Evolutionary conservation across 345 rosid genomes (phyloP), one percentile per base, ranked within the genome.

Genomic region (Diplotaxis tenuifolia): DNA sequence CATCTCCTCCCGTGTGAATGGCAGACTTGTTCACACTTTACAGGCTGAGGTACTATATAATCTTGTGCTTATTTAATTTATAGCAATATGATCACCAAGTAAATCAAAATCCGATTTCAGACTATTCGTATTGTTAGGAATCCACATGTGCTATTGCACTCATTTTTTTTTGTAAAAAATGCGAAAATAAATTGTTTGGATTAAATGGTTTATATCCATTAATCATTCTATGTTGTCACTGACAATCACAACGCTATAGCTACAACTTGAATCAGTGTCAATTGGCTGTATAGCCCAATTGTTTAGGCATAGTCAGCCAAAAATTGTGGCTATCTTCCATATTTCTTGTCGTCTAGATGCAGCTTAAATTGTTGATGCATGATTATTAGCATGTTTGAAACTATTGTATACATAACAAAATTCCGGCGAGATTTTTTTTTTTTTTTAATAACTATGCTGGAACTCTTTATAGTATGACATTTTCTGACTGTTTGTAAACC

Each of bases 41-140:
- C 76, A 60, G 15, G 72, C 72, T 28, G 80, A 71, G 76, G 76
- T 77, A 47, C 53, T n/a, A 5, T 45, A 38, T 8, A 69, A n/a
- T 53, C 65, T 56, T 14, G 16, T 59, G 62, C 63, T 65, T 56
- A 21, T 22, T 74, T 47, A 53, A 45, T 68, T 40, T 19, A 20
- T n/a, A 29, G n/a, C 23, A 18, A n/a, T 29, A 5, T 0, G 42
- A 56, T 29, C 34, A 61, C 29, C 49, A 27, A 55, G 56, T 18
- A 55, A 23, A 53, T 34, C 9, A 27, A 6, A 23, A 38, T 27
- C 25, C n/a, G 21, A 25, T 15, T 27, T 45, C 56, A 25, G 23
- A 15, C 16, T 16, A 45, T 16, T 16, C 40, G 16, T 5, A 23
- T n/a, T 64, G 36, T 23, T 64, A n/a, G 56, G 67, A 31, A 59